Evolutionary conservation across 139 green algal genomes (phyloP).

Genomic region (Raphidocelis subcapitata): DNA sequence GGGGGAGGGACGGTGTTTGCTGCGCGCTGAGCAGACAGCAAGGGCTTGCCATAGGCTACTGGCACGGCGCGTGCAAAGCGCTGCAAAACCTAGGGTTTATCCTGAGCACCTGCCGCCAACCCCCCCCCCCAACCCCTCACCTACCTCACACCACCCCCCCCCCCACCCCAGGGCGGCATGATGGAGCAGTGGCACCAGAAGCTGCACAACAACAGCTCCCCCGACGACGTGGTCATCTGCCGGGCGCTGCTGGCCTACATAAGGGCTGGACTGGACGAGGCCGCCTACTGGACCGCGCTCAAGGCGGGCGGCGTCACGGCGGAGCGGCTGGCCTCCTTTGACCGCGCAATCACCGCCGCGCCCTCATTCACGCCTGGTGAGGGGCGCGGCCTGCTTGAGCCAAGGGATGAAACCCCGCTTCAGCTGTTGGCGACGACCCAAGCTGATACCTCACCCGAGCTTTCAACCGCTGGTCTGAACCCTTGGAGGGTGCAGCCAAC

Average conservation of each 20-base stretch:
- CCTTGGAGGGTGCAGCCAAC: too few relatives aligned
- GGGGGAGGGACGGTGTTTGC: too few relatives aligned
- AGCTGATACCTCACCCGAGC: too few relatives aligned
- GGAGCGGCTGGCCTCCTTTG: conserved; percentile 61
- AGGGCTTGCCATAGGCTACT: too few relatives aligned
- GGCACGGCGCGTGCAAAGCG: too few relatives aligned
- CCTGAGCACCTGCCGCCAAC: too few relatives aligned
- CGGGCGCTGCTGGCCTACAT: conserved; percentile 59
- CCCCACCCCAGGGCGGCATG: conserved; percentile 52
- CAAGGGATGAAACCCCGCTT: too few relatives aligned
- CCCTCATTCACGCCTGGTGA: conserved; percentile 44
- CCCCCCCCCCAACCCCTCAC: not conserved
- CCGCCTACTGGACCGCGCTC: conserved; percentile 43
- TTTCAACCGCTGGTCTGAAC: too few relatives aligned
- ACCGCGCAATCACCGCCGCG: conserved; percentile 59
- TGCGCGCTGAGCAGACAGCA: too few relatives aligned
- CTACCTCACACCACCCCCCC: not conserved
- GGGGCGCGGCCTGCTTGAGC: too few relatives aligned
- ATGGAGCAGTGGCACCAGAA: conserved; percentile 88
- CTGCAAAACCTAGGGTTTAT: too few relatives aligned
- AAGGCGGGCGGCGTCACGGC: conserved; percentile 38
- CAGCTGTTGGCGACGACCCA: too few relatives aligned
- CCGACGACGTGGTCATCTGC: conserved; percentile 80
- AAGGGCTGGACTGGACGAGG: not conserved
- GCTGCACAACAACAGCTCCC: conserved; percentile 86